Conservation (phyloP, 805 yeast species). For the Candida stauntonica region DNA sequence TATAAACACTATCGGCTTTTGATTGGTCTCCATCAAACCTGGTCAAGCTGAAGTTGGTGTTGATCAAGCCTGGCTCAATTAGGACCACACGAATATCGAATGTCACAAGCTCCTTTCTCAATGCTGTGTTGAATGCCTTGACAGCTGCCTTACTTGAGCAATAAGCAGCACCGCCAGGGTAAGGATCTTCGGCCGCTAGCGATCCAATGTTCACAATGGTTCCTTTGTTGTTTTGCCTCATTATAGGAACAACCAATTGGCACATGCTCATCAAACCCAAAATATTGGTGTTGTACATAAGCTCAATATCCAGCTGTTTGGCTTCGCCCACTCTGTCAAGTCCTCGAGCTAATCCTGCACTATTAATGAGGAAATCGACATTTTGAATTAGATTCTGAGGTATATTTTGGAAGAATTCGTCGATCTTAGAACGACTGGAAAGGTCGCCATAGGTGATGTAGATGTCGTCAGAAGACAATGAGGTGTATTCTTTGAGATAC, state of each 20-base stretch:
- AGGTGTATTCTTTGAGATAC: conserved; percentile 43
- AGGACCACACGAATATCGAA: conserved; percentile 61
- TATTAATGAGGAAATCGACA: conserved; percentile 61
- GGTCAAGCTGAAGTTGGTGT: conserved; percentile 56
- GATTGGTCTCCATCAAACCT: conserved; percentile 53
- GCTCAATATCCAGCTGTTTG: conserved; percentile 52
- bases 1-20: conserved; percentile 51
- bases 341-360: conserved; percentile 79
- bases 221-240: conserved; percentile 64
- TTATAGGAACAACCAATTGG: conserved; percentile 62
- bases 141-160: conserved; percentile 72
- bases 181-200: conserved; percentile 72
- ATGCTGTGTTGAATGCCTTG: conserved; percentile 62
- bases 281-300: conserved; percentile 83
- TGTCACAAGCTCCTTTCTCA: conserved; percentile 67
- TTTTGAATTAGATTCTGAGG: conserved; percentile 54
- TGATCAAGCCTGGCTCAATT: conserved; percentile 63
- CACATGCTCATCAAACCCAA: conserved; percentile 79
- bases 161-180: conserved; percentile 58
- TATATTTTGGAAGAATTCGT: conserved; percentile 40
- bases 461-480: conserved; percentile 32
- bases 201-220: conserved; percentile 71
- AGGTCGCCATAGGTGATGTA: conserved; percentile 51
- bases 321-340: conserved; percentile 71
- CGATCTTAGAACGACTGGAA: conserved; percentile 45